Conservation (phyloP, 306 rosid genomes). For the Malus asiatica region DNA sequence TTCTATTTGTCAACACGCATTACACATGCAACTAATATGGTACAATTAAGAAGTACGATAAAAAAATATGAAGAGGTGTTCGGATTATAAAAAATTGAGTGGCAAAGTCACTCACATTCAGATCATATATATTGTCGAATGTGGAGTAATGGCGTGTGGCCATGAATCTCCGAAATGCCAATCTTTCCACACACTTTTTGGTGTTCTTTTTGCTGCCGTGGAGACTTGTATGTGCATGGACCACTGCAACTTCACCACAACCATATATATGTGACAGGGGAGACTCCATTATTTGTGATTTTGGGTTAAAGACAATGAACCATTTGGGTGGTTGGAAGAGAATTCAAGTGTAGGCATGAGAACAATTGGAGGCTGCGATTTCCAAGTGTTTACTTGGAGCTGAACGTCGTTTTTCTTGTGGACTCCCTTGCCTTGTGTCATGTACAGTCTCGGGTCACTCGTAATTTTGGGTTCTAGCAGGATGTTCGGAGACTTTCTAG, state of each 20-base stretch:
- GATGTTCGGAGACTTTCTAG: neutral
- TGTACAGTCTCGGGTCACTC: neutral
- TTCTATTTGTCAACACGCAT: neutral
- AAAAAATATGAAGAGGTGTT: neutral
- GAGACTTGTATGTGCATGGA: neutral
- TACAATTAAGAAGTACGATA: neutral
- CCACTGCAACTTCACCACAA: neutral
- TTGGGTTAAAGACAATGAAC: neutral
- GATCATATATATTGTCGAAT: neutral
- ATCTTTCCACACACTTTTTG: neutral
- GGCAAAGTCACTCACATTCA: neutral
- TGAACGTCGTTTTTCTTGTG: neutral
- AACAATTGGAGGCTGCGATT: neutral
- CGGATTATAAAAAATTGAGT: neutral
- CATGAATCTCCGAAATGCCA: neutral
- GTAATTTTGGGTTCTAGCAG: neutral
- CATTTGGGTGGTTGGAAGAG: neutral
- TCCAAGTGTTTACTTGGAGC: neutral
- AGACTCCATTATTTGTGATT: no score
- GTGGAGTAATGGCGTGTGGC: neutral
- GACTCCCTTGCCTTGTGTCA: neutral
- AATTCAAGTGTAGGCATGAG: neutral
- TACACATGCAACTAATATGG: neutral
- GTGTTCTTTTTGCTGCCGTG: neutral
- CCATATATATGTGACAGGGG: neutral